Conservation (phyloP, 169 alveolate species). For the Plasmodium sp. region DNA sequence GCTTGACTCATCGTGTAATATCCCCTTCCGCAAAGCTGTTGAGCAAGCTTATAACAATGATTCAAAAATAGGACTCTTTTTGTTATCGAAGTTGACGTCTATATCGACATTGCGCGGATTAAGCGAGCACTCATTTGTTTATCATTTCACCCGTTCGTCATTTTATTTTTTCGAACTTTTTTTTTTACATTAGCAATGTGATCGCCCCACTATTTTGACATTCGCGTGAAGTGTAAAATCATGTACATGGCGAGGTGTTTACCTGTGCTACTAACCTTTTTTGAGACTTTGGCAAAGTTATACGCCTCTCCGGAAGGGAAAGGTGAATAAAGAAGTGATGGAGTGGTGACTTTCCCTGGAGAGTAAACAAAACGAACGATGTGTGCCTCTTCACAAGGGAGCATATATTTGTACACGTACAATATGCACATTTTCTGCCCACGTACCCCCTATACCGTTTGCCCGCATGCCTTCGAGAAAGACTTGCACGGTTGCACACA, state of each 20-base stretch:
- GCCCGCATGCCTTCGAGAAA: not conserved
- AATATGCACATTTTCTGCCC: not conserved
- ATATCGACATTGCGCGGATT: not conserved
- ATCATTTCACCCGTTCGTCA: not conserved
- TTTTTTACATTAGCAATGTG: not conserved
- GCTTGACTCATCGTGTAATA: not conserved
- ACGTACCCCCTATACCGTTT: not conserved
- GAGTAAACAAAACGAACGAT: not conserved
- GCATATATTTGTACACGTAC: not conserved
- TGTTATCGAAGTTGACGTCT: not conserved
- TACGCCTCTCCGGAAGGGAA: not conserved
- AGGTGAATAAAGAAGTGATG: not conserved
- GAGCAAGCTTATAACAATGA: not conserved
- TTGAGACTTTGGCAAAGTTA: not conserved
- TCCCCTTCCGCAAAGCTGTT: not conserved
- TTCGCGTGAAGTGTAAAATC: not conserved
- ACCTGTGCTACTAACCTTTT: not conserved
- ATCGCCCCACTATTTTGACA: not conserved
- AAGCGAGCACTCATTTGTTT: not conserved
- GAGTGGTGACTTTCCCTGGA: not conserved
- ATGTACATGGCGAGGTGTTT: not conserved
- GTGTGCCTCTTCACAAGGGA: not conserved
- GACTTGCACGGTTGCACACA: slow-evolving; percentile 49
- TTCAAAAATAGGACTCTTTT: not conserved
- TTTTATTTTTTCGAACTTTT: not conserved